Evolutionary conservation across 2,329 filamentous ascomycete species (phyloP).

Genomic region (Cladorrhinum sp.): DNA sequence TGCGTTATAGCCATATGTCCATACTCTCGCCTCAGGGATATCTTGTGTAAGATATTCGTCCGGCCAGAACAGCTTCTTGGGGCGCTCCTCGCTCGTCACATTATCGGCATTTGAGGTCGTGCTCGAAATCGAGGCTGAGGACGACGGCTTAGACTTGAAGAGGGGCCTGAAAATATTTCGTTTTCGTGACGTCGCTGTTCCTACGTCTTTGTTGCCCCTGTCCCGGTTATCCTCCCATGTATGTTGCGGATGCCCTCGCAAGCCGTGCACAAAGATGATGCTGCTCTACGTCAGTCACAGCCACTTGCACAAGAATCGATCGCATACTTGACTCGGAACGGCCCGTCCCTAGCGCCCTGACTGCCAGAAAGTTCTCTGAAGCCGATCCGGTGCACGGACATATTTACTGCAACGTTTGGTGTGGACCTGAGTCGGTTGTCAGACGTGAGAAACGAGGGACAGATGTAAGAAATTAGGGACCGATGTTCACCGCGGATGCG

Average conservation of each 20-base stretch:
- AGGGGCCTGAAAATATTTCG: slow-evolving; percentile 12
- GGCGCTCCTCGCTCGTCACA: background rate
- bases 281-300: slow-evolving; percentile 21
- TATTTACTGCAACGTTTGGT: too few relatives aligned
- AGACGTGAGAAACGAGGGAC: too few relatives aligned
- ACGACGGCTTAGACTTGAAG: slow-evolving; percentile 8
- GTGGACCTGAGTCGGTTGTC: too few relatives aligned
- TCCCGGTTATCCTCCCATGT: slow-evolving; percentile 31
- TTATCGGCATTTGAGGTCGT: background rate
- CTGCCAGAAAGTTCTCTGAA: slow-evolving; percentile 11
- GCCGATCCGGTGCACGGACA: slow-evolving; percentile 15
- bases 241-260: slow-evolving; percentile 34
- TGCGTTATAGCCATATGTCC: slow-evolving; percentile 42
- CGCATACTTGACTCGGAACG: slow-evolving; percentile 15
- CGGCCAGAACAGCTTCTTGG: slow-evolving; percentile 34
- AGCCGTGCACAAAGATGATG: slow-evolving; percentile 37
- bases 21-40: slow-evolving; percentile 36
- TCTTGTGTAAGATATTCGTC: slow-evolving; percentile 35
- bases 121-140: background rate
- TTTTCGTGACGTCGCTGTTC: slow-evolving; percentile 8
- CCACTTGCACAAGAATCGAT: background rate
- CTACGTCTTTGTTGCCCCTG: slow-evolving; percentile 1
- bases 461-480: too few relatives aligned
- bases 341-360: background rate
- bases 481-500: too few relatives aligned